Conservation (phyloP, 73 alveolate genomes). For the Durusdinium trenchii region DNA sequence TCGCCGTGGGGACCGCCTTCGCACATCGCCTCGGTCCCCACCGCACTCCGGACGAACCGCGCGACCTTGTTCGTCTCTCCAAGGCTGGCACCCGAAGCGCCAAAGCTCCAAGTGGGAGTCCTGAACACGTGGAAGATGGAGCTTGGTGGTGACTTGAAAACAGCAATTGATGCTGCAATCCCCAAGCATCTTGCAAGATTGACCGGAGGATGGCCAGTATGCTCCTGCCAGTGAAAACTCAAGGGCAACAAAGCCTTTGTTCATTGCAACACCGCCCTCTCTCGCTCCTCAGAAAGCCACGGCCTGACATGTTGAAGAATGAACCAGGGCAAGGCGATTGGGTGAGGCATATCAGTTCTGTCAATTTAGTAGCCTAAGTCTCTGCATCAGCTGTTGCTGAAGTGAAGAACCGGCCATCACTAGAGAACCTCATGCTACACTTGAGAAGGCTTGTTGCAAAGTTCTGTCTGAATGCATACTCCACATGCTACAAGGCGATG, state of each 20-base stretch:
- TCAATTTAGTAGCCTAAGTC: conserved; percentile 8
- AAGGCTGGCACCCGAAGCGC: too few species aligned
- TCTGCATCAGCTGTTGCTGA: conserved; percentile 5
- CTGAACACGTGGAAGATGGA: too few species aligned
- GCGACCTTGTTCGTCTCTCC: too few species aligned
- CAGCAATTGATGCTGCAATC: neutral
- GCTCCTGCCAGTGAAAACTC: too few species aligned
- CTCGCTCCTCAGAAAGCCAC: conserved; percentile 14
- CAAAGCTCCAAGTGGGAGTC: too few species aligned
- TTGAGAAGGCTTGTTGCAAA: neutral
- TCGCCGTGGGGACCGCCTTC: too few species aligned
- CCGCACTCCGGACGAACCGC: too few species aligned
- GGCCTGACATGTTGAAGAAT: neutral
- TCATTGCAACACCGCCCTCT: too few species aligned
- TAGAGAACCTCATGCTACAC: neutral
- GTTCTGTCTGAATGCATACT: neutral
- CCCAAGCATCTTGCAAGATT: neutral
- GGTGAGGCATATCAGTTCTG: neutral
- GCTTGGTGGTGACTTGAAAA: too few species aligned
- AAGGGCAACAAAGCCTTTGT: neutral
- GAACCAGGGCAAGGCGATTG: neutral
- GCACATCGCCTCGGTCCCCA: too few species aligned
- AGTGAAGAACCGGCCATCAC: neutral
- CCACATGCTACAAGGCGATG: neutral
- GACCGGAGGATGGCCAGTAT: neutral